Base-by-base conservation (phyloP, 2,329 filamentous ascomycete genomes). In the Cyanodermella asteris region DNA sequence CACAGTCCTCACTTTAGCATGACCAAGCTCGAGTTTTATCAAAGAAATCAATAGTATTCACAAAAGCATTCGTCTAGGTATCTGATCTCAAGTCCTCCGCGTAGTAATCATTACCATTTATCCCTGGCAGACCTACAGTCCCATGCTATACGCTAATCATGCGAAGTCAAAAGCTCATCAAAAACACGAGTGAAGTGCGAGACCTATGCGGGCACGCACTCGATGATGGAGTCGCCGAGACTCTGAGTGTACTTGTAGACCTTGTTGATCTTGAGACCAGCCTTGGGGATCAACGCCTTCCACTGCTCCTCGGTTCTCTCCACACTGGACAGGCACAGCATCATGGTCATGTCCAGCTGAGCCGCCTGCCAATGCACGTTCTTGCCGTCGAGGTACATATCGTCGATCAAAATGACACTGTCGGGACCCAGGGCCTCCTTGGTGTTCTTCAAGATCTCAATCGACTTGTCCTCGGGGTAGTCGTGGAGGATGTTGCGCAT, bases 401-500 rank as follows among this genome's bases (percentile, higher is more conserved):
- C 31, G 13, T 33, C 31, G 18, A 33, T 29, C 9, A 31, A 9
- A 12, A 33, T 25, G 12, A 24, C 15, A 24, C 41, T 36, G 6
- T 29, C 23, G 5, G 13, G 8, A 11, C 20, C 18, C 31, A 33
- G 29, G 5, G 22, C 31, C 3, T 12, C 8, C 7, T 24, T 22
- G 4, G 28, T 20, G 9, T 23, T 24, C 5, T 12, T 6, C 2
- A 34, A 18, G n/a, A 32, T 34, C 8, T 15, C 12, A 13, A 20
- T 11, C 6, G 20, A 27, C n/a, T 26, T 24, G 6, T 27, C 17
- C 19, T 34, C 25, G 4, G 31, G 16, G 6, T 18, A 26, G 17
- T 34, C 20, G 13, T 34, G 31, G 18, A 34, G 18, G 9, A 34
- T 17, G 26, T 39, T 41, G 5, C 43, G 41, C 28, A 48, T 37